Evolutionary conservation across 495 filamentous ascomycete species (phyloP).

Genomic region (Darksidea phi): DNA sequence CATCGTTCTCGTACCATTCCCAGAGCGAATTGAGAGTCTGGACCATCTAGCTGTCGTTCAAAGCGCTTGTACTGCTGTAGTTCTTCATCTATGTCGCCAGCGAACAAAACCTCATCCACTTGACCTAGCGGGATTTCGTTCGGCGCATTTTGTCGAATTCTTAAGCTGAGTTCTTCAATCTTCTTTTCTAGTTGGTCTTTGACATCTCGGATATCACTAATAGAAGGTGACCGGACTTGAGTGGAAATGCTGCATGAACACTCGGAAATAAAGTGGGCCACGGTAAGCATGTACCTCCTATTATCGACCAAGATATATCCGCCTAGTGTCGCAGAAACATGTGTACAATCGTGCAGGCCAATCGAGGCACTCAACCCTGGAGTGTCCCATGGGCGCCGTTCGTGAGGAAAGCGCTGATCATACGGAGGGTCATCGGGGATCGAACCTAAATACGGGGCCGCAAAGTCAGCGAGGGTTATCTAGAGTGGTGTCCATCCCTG

Average conservation of each 20-base stretch:
- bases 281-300: constrained; percentile 13
- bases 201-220: constrained; percentile 1
- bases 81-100: constrained; percentile 1
- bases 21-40: background rate
- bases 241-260: background rate
- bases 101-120: background rate
- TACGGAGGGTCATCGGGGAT: constrained; percentile 5
- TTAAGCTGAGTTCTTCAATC: constrained; percentile 4
- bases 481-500: too few relatives aligned
- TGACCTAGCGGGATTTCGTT: constrained; percentile 4
- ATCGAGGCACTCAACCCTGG: constrained; percentile 15
- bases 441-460: background rate
- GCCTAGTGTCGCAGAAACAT: constrained; percentile 16
- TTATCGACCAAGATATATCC: constrained; percentile 11
- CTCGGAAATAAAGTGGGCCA: constrained; percentile 6
- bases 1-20: background rate
- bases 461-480: too few relatives aligned
- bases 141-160: constrained; percentile 4
- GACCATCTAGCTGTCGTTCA: background rate
- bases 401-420: constrained; percentile 12
- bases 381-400: background rate
- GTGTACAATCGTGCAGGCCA: constrained; percentile 1
- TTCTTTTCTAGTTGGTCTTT: background rate
- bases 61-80: constrained; percentile 7
- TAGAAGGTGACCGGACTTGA: constrained; percentile 3